phyloP scores from a whole-genome alignment of 1,284 basidiomycete species.

The Erythrobasidium hasegawianum region DNA sequence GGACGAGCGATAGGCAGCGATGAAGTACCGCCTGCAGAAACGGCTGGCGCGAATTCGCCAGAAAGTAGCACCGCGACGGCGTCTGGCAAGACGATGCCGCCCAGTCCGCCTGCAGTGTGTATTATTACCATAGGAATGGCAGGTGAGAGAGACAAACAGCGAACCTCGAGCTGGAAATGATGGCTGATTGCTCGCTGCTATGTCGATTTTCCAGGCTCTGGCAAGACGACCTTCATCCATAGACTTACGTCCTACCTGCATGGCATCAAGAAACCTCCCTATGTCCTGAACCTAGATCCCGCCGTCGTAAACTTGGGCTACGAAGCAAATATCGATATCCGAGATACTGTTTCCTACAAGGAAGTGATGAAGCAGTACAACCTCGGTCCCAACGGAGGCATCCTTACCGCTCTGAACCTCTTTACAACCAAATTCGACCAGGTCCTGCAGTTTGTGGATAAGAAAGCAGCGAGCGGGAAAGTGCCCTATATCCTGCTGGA shows the following conservation, averaged over 20 bases:
- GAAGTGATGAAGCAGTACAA: conserved; percentile 99
- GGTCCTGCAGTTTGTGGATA: conserved; percentile 87
- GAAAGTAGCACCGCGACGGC: neutral
- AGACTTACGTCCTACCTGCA: conserved; percentile 85
- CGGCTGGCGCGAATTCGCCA: neutral
- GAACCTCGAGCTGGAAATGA: no score
- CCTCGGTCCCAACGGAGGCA: conserved; percentile 95
- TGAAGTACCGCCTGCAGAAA: neutral
- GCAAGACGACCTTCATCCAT: conserved; percentile 96
- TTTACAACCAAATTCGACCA: conserved; percentile 99
- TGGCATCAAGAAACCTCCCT: conserved; percentile 63
- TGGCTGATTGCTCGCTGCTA: no score
- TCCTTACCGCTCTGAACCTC: conserved; percentile 91
- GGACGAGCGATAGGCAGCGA: conserved; percentile 10
- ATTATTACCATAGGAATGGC: conserved; percentile 44
- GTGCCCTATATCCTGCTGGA: conserved; percentile 86
- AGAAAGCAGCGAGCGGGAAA: conserved; percentile 57
- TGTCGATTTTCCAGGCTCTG: conserved; percentile 88
- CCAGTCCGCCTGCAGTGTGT: conserved; percentile 46
- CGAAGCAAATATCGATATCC: conserved; percentile 93
- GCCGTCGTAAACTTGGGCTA: conserved; percentile 87
- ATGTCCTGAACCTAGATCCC: conserved; percentile 96
- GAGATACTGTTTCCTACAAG: conserved; percentile 95
- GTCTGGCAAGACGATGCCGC: conserved; percentile 7
- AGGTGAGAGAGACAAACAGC: no score